These are phyloP conservation scores for Plantago coronopus DNA, from an alignment of 305 asterid species.

Conservation along the genomic window DNA sequence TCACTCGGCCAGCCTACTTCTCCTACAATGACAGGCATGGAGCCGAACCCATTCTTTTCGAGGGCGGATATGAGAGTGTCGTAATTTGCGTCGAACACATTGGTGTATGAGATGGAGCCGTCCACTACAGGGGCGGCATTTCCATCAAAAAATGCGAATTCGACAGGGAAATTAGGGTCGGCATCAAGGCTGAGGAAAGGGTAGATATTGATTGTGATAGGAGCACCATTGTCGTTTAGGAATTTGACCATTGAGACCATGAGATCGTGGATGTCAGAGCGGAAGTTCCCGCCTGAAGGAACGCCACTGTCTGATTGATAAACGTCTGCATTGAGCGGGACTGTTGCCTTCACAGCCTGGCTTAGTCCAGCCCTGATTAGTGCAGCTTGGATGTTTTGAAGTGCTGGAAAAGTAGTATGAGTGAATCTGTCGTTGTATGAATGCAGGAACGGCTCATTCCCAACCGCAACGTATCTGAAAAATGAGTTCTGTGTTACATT, in stretches of 20 bases:
- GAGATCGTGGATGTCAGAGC: constrained; percentile 37
- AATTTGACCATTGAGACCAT: constrained; percentile 44
- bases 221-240: constrained; percentile 40
- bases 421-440: constrained; percentile 38
- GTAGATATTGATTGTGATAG: constrained; percentile 53
- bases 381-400: constrained; percentile 49
- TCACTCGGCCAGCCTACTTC: constrained; percentile 94
- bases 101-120: constrained; percentile 41
- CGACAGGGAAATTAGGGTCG: constrained; percentile 48
- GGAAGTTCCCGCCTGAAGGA: constrained; percentile 49
- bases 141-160: constrained; percentile 47
- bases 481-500: too few relatives aligned
- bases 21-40: constrained; percentile 60
- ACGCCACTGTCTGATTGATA: constrained; percentile 33
- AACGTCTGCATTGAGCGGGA: constrained; percentile 59
- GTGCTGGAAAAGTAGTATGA: constrained; percentile 37
- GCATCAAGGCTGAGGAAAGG: constrained; percentile 51
- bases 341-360: constrained; percentile 43
- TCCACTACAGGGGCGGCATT: constrained; percentile 36
- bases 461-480: constrained; percentile 47
- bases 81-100: constrained; percentile 81
- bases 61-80: constrained; percentile 74
- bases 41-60: constrained; percentile 61
- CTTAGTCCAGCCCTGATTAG: constrained; percentile 52
- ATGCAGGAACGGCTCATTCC: constrained; percentile 52